phyloP scores from a whole-genome alignment of 768 basidiomycete genomes.

The Mycena belliarum region DNA sequence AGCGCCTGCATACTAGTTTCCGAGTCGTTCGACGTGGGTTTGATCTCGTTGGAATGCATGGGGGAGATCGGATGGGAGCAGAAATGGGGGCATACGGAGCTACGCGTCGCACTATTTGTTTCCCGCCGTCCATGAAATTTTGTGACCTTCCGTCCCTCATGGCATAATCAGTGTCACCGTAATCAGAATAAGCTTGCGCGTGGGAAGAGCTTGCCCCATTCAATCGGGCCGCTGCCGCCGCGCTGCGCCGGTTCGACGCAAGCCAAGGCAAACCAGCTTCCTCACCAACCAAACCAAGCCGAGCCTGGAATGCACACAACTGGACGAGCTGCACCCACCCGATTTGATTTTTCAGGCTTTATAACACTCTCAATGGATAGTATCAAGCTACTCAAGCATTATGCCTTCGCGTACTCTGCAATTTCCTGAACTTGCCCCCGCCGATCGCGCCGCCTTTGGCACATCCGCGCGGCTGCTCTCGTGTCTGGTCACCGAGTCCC shows the following conservation, averaged over 20 bases:
- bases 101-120: not conserved
- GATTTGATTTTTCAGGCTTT: conserved; percentile 10
- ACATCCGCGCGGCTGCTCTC: conserved; percentile 53
- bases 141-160: not conserved
- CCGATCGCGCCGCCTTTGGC: conserved; percentile 48
- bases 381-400: conserved; percentile 9
- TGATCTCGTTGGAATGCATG: conserved; percentile 5
- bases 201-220: not conserved
- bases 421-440: conserved; percentile 33
- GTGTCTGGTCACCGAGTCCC: conserved; percentile 59
- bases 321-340: conserved; percentile 3
- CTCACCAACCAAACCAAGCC: conserved; percentile 2
- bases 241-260: too few relatives aligned
- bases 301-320: not conserved
- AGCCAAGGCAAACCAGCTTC: not conserved
- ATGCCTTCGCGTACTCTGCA: conserved; percentile 30
- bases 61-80: not conserved
- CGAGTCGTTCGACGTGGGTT: conserved; percentile 2
- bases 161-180: not conserved
- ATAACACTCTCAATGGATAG: not conserved
- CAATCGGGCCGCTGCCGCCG: not conserved
- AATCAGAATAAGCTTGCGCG: not conserved
- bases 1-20: conserved; percentile 6
- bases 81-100: not conserved
- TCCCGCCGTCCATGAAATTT: not conserved